Evolutionary conservation across 768 basidiomycete genomes (phyloP).

Genomic region (Auricularia sp.): DNA sequence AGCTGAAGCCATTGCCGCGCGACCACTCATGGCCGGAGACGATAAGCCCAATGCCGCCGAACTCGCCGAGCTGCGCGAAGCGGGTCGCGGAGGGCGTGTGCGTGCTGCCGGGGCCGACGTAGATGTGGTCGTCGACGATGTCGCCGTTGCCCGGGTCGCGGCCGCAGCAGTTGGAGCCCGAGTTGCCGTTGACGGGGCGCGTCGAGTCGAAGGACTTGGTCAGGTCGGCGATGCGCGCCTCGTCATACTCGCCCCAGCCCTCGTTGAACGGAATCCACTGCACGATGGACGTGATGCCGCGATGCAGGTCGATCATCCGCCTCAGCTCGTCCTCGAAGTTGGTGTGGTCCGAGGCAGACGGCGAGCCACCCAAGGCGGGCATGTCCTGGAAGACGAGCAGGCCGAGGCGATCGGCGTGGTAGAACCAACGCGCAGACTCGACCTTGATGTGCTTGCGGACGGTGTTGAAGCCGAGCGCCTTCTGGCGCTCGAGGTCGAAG

Average conservation of each 20-base stretch:
- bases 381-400: neutral
- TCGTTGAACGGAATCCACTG: constrained; percentile 1
- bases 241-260: neutral
- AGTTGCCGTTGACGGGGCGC: neutral
- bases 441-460: neutral
- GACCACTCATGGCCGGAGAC: neutral
- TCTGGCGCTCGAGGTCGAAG: neutral
- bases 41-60: neutral
- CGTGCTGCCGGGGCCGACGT: neutral
- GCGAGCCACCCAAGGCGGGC: neutral
- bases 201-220: neutral
- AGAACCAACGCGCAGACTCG: neutral
- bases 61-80: neutral
- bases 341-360: neutral
- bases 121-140: constrained; percentile 1
- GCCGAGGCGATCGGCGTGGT: neutral
- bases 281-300: neutral
- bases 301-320: neutral
- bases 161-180: neutral
- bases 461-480: neutral
- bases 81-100: neutral
- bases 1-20: neutral
- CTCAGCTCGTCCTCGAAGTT: neutral
- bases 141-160: neutral
- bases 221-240: neutral